These are phyloP conservation scores for Penicillium vulpinum DNA, from an alignment of 2,329 filamentous ascomycete species.

Conservation along the genomic window DNA sequence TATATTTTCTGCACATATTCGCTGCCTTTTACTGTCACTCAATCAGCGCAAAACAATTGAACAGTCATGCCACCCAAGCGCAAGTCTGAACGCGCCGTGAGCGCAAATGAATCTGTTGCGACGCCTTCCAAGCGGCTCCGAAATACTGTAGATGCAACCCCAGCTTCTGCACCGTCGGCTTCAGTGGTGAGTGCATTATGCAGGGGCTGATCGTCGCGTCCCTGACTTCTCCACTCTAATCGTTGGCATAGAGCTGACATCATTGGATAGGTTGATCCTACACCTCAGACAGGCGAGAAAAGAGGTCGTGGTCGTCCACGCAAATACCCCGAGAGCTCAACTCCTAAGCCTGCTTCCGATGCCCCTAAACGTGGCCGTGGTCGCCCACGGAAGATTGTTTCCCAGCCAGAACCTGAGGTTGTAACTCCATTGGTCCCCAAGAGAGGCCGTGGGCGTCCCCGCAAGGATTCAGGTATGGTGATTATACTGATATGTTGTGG, in stretches of 20 bases:
- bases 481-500: neutral
- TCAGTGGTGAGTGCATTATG: slow-evolving; percentile 17
- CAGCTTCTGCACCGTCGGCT: neutral
- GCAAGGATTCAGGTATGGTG: slow-evolving; percentile 12
- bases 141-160: slow-evolving; percentile 5
- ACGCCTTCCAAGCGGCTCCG: slow-evolving; percentile 29
- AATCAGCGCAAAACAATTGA: neutral
- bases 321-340: slow-evolving; percentile 30
- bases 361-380: slow-evolving; percentile 37
- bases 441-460: slow-evolving; percentile 20
- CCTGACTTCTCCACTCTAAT: slow-evolving; percentile 8
- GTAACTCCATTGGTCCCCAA: slow-evolving; percentile 11
- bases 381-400: slow-evolving; percentile 32
- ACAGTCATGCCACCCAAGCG: slow-evolving; percentile 26
- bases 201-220: slow-evolving; percentile 13
- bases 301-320: slow-evolving; percentile 38
- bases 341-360: slow-evolving; percentile 25
- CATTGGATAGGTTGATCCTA: slow-evolving; percentile 4
- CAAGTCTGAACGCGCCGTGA: slow-evolving; percentile 26
- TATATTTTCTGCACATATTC: neutral
- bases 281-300: slow-evolving; percentile 31
- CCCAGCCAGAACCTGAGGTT: slow-evolving; percentile 10
- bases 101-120: slow-evolving; percentile 16
- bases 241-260: slow-evolving; percentile 2
- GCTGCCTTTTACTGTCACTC: neutral